Percentiles rank a stretch among this genome's conserved stretches.
phyloP scores from a whole-genome alignment of 768 basidiomycete genomes.

The Suillus spraguei region DNA sequence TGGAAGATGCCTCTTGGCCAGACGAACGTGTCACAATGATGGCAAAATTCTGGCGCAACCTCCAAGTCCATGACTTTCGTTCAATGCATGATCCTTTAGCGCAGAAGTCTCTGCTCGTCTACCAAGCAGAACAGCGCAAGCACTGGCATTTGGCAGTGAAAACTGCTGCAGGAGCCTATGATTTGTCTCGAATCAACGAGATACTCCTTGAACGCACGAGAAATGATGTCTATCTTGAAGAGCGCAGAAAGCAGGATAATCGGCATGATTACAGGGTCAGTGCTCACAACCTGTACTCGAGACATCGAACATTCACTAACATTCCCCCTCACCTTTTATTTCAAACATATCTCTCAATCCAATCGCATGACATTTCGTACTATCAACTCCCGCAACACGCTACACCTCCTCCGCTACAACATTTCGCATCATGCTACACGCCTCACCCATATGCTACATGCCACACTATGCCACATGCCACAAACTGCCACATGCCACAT shows the following conservation, averaged over 20 bases:
- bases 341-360: too few relatives aligned
- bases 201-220: not conserved
- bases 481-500: too few relatives aligned
- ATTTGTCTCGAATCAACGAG: not conserved
- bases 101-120: not conserved
- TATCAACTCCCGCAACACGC: too few relatives aligned
- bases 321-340: too few relatives aligned
- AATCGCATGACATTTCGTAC: too few relatives aligned
- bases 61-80: not conserved
- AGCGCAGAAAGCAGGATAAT: not conserved
- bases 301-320: too few relatives aligned
- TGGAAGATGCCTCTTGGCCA: not conserved
- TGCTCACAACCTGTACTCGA: too few relatives aligned
- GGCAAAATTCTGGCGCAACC: not conserved
- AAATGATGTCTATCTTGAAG: not conserved
- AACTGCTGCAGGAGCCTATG: not conserved
- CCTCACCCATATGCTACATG: too few relatives aligned
- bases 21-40: not conserved
- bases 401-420: too few relatives aligned
- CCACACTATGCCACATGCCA: too few relatives aligned
- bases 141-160: not conserved
- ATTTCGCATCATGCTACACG: too few relatives aligned
- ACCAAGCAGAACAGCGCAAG: not conserved
- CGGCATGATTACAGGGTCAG: not conserved
- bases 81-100: fast-evolving